Evolutionary conservation across 352 stramenopile species (phyloP).

Genomic region (Globisporangium perplexum): DNA sequence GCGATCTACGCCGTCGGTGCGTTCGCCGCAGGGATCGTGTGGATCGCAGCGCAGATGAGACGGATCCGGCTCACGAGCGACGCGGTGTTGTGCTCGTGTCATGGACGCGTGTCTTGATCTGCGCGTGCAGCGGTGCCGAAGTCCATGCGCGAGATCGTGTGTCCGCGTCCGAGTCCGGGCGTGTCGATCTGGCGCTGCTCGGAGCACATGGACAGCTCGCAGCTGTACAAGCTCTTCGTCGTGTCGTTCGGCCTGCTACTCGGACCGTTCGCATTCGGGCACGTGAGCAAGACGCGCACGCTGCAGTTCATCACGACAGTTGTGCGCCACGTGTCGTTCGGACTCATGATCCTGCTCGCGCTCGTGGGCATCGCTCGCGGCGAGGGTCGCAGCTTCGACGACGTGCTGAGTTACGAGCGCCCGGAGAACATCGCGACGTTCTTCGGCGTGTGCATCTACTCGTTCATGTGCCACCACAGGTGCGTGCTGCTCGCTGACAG

Average conservation of each 20-base stretch:
- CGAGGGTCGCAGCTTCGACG: constrained; percentile 46
- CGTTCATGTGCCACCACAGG: constrained; percentile 90
- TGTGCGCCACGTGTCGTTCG: constrained; percentile 81
- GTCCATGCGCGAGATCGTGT: constrained; percentile 80
- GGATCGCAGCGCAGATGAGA: no score
- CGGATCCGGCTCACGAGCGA: no score
- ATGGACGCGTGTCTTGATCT: no score
- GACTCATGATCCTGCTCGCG: constrained; percentile 78
- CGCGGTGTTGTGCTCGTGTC: no score
- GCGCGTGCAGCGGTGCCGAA: constrained; percentile 70
- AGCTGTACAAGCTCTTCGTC: constrained; percentile 83
- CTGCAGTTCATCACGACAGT: constrained; percentile 77
- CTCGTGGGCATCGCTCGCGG: constrained; percentile 61
- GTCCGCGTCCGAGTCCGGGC: constrained; percentile 44
- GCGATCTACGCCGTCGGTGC: constrained; percentile 85
- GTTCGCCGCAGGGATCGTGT: constrained; percentile 5
- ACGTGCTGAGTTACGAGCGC: constrained; percentile 74
- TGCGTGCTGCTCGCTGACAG: constrained; percentile 12
- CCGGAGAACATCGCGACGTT: constrained; percentile 69
- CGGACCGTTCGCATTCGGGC: constrained; percentile 69
- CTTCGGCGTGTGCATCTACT: constrained; percentile 88
- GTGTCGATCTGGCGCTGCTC: constrained; percentile 64
- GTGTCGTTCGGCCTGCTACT: constrained; percentile 67
- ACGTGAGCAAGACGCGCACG: constrained; percentile 80
- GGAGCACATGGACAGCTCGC: constrained; percentile 59